phyloP scores from a whole-genome alignment of 2,329 filamentous ascomycete species.

The Fusarium circinatum region DNA sequence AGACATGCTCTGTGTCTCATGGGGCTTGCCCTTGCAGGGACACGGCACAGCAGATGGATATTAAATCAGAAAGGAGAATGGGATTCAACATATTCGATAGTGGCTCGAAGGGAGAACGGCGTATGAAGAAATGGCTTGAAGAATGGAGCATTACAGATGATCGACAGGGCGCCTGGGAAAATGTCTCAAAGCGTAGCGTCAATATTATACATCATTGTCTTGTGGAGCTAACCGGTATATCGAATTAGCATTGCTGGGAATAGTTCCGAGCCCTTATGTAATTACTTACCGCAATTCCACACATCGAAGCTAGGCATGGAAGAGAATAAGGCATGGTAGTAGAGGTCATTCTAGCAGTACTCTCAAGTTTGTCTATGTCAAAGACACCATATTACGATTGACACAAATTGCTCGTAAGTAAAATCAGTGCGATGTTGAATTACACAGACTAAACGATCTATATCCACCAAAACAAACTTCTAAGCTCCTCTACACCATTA shows the following conservation, averaged over 20 bases:
- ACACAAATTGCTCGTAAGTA: background rate
- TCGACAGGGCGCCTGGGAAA: background rate
- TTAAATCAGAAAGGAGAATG: background rate
- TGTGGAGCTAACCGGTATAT: too few species aligned
- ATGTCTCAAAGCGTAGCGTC: too few species aligned
- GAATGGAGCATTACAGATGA: background rate
- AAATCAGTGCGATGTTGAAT: background rate
- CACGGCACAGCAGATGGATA: background rate
- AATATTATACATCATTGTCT: background rate
- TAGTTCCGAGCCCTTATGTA: fast-evolving
- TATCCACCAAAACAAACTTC: background rate
- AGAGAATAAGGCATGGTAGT: background rate
- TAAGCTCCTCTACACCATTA: background rate
- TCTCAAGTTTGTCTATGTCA: background rate
- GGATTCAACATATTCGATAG: background rate
- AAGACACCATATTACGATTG: background rate
- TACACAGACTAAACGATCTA: background rate
- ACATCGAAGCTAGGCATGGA: too few species aligned
- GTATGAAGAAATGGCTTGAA: background rate
- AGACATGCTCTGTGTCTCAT: background rate
- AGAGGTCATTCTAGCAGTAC: too few species aligned
- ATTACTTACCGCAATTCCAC: fast-evolving
- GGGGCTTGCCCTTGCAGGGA: background rate
- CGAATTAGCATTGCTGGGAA: background rate
- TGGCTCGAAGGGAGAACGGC: background rate